These are phyloP conservation scores for Penicillium pulvis DNA, from an alignment of 495 filamentous ascomycete genomes.

Conservation along the genomic window DNA sequence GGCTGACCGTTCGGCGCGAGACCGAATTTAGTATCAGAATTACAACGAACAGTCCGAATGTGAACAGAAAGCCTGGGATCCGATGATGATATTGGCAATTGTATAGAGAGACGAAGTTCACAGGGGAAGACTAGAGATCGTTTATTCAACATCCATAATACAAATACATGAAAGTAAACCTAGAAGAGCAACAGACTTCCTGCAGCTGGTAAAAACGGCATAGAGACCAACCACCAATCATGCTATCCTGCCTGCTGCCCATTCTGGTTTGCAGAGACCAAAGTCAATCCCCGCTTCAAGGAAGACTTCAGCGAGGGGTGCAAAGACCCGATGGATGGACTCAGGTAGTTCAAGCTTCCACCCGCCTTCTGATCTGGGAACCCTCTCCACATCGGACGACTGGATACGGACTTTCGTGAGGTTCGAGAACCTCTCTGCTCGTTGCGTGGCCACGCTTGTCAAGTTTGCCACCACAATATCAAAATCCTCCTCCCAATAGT, in stretches of 20 bases:
- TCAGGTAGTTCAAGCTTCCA: neutral
- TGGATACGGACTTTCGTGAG: neutral
- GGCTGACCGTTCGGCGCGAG: too few relatives aligned
- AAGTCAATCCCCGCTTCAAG: neutral
- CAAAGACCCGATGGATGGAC: neutral
- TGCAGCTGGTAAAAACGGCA: too few relatives aligned
- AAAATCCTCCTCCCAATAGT: constrained; percentile 4
- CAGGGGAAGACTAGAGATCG: too few relatives aligned
- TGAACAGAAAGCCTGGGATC: too few relatives aligned
- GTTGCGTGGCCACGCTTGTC: neutral
- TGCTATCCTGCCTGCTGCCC: neutral
- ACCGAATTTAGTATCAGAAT: too few relatives aligned
- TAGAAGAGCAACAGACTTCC: too few relatives aligned
- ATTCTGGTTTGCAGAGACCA: neutral
- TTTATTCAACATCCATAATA: too few relatives aligned
- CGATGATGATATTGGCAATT: too few relatives aligned
- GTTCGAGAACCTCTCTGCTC: neutral
- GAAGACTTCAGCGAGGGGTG: neutral
- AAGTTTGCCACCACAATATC: neutral
- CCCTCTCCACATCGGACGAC: neutral
- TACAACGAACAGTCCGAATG: too few relatives aligned
- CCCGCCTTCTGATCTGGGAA: neutral
- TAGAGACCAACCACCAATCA: too few relatives aligned
- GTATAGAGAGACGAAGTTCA: too few relatives aligned
- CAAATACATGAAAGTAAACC: too few relatives aligned